Percentiles rank a stretch among this genome's conserved stretches.
Evolutionary conservation across 2,329 filamentous ascomycete species (phyloP).

Genomic region (Pseudogymnoascus sp.): DNA sequence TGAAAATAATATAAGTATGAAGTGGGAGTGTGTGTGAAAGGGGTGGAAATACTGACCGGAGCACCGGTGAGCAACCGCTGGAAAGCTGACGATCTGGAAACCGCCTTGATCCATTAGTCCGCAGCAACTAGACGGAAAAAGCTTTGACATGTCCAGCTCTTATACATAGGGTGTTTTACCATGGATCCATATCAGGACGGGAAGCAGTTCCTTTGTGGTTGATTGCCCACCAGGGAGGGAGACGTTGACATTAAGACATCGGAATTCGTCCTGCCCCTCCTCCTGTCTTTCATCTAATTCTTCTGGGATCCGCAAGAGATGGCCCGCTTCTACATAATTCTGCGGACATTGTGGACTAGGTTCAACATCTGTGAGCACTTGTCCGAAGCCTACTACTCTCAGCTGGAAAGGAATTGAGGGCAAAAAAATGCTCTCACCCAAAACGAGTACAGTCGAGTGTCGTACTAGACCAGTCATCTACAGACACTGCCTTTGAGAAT

Average conservation of each 20-base stretch:
- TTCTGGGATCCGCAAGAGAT: slow-evolving; percentile 9
- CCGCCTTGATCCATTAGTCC: background rate
- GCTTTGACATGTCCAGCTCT: too few relatives aligned
- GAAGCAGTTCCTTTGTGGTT: background rate
- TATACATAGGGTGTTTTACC: background rate
- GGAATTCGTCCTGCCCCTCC: slow-evolving; percentile 1
- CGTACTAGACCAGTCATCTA: background rate
- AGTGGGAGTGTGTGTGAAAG: too few relatives aligned
- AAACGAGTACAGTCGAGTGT: slow-evolving; percentile 7
- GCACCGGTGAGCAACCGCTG: background rate
- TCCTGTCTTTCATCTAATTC: background rate
- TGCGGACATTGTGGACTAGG: slow-evolving; percentile 12
- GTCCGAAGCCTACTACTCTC: background rate
- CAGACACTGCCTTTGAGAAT: too few relatives aligned
- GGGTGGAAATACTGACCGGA: too few relatives aligned
- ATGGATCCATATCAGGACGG: slow-evolving; percentile 11
- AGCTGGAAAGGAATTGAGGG: too few relatives aligned
- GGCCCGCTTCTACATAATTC: slow-evolving; percentile 4
- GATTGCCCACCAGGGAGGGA: background rate
- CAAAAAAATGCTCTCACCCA: background rate
- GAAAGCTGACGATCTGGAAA: slow-evolving; percentile 10
- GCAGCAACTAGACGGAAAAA: too few relatives aligned
- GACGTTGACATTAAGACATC: slow-evolving; percentile 11
- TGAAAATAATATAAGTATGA: too few relatives aligned
- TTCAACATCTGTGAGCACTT: background rate